phyloP scores from a whole-genome alignment of 257 asterid species.

The Ballota nigra region DNA sequence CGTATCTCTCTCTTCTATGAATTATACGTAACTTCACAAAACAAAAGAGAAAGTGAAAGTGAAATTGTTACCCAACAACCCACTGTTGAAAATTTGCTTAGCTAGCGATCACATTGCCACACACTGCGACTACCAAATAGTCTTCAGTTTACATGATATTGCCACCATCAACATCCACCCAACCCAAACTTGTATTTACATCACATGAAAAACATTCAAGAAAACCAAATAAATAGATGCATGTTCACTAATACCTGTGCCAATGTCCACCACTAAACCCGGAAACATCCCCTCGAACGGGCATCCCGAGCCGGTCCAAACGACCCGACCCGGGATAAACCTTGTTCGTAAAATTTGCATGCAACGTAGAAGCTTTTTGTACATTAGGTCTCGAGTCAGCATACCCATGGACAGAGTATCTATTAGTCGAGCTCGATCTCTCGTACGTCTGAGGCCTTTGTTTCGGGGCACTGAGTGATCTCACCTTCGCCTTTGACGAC shows the following conservation, averaged over 20 bases:
- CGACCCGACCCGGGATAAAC: constrained; percentile 83
- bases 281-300: constrained; percentile 37
- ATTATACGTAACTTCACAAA: too few relatives aligned
- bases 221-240: background rate
- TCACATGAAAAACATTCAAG: background rate
- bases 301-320: constrained; percentile 72
- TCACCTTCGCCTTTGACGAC: constrained; percentile 72
- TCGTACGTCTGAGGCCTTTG: constrained; percentile 69
- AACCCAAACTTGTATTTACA: background rate
- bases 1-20: too few relatives aligned
- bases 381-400: constrained; percentile 33
- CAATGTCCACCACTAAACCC: constrained; percentile 59
- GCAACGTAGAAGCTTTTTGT: constrained; percentile 36
- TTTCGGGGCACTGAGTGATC: constrained; percentile 82
- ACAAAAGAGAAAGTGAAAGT: too few relatives aligned
- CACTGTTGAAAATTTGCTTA: too few relatives aligned
- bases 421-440: constrained; percentile 53
- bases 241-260: constrained; percentile 38
- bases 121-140: too few relatives aligned
- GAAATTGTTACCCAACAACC: too few relatives aligned
- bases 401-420: constrained; percentile 49
- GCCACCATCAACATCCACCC: constrained; percentile 2
- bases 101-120: too few relatives aligned
- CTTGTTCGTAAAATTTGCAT: constrained; percentile 39
- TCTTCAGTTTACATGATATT: too few relatives aligned